Evolutionary conservation across 306 rosid genomes (phyloP).

Genomic region (Vigna radiata): DNA sequence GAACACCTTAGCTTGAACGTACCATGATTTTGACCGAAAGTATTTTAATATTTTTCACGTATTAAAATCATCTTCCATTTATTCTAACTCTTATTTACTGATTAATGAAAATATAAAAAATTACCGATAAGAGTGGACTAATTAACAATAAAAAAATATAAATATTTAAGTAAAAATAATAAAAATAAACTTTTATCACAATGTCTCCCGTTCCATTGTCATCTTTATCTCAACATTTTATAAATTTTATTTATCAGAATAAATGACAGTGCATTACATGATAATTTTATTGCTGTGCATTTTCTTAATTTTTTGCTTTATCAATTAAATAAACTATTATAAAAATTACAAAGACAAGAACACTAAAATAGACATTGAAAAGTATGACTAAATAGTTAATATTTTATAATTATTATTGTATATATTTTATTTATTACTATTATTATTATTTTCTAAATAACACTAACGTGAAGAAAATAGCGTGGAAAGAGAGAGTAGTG

Average conservation of each 20-base stretch:
- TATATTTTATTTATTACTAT: not conserved
- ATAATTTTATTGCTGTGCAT: no score
- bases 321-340: no score
- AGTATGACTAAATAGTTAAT: no score
- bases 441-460: not conserved
- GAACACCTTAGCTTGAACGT: no score
- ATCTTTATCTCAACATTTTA: not conserved
- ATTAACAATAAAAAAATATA: not conserved
- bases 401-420: not conserved
- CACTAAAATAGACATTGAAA: no score
- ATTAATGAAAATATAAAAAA: not conserved
- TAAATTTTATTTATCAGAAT: no score
- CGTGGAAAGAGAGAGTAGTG: not conserved
- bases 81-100: not conserved
- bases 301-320: no score
- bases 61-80: no score
- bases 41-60: no score
- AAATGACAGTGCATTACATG: not conserved
- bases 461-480: not conserved
- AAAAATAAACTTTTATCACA: not conserved
- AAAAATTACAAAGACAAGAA: no score
- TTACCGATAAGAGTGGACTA: not conserved
- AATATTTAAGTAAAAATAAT: not conserved
- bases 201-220: not conserved
- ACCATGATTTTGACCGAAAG: no score